These are phyloP conservation scores for Solanum pinnatisectum DNA, from an alignment of 257 asterid genomes.

Conservation along the genomic window DNA sequence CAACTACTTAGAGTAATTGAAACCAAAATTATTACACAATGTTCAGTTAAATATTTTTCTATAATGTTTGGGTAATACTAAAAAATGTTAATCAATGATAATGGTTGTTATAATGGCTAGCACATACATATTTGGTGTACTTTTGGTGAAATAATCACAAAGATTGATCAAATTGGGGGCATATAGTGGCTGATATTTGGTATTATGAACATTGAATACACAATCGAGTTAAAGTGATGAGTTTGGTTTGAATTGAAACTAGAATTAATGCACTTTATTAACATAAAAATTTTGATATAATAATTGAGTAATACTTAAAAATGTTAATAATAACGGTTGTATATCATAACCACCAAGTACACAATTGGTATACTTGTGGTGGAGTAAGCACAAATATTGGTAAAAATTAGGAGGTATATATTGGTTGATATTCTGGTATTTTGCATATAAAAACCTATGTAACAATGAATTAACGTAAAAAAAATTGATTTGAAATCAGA, in stretches of 20 bases:
- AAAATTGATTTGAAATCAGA: no score
- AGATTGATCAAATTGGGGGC: not conserved
- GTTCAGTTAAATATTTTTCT: no score
- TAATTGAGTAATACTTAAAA: not conserved
- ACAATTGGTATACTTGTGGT: not conserved
- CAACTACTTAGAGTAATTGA: not conserved
- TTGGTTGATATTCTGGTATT: not conserved
- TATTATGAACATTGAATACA: no score
- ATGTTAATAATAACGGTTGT: not conserved
- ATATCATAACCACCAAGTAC: not conserved
- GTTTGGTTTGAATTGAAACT: not conserved
- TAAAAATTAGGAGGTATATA: not conserved
- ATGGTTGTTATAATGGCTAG: not conserved
- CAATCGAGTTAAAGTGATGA: no score
- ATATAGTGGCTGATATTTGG: not conserved
- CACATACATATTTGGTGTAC: no score
- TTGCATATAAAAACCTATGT: not conserved
- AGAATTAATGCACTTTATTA: not conserved
- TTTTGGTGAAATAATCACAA: not conserved
- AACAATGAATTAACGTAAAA: not conserved
- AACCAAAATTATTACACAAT: not conserved
- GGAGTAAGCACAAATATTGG: not conserved
- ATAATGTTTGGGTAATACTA: not conserved
- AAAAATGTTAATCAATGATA: not conserved
- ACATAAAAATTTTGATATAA: no score